A percentile compares a stretch with the other conserved stretches of the same genome.
These are phyloP conservation scores for Colletotrichum lupini DNA, from an alignment of 2,329 filamentous ascomycete species.

Conservation along the genomic window DNA sequence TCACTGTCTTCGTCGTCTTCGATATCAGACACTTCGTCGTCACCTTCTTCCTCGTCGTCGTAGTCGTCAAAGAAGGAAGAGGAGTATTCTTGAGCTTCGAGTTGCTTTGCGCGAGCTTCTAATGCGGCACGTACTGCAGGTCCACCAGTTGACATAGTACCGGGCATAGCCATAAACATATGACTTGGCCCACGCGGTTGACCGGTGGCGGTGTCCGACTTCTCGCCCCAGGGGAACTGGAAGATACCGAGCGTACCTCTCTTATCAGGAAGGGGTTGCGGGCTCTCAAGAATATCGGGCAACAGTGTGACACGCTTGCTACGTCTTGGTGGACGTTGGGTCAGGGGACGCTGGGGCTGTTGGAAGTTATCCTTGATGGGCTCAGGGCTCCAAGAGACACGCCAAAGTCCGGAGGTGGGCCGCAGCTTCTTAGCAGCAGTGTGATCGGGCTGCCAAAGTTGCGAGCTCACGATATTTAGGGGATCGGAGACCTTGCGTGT, in stretches of 20 bases:
- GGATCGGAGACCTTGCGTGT: conserved; percentile 46
- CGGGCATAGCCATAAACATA: conserved; percentile 60
- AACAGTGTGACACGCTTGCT: conserved; percentile 68
- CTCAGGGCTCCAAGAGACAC: conserved; percentile 29
- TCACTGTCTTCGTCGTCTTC: conserved; percentile 53
- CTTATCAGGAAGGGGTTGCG: conserved; percentile 67
- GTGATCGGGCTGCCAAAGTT: conserved; percentile 50
- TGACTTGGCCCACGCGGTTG: conserved; percentile 47
- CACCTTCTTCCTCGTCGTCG: conserved; percentile 60
- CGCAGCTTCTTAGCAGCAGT: conserved; percentile 38
- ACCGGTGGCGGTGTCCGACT: conserved; percentile 64
- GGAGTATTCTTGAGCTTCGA: conserved; percentile 54
- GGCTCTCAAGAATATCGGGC: conserved; percentile 72
- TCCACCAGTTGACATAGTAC: conserved; percentile 59
- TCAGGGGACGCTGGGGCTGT: conserved; percentile 54
- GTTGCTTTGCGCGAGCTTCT: conserved; percentile 48
- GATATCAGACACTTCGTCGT: conserved; percentile 48
- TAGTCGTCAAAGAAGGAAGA: conserved; percentile 71
- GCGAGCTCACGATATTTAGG: conserved; percentile 50
- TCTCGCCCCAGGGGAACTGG: conserved; percentile 75
- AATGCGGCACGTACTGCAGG: conserved; percentile 41
- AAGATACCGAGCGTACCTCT: conserved; percentile 72
- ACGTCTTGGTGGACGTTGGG: conserved; percentile 64
- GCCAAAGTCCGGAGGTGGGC: conserved; percentile 45
- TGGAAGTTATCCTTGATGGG: conserved; percentile 32